These are phyloP conservation scores for Hypoxylon sp. DNA, from an alignment of 2,329 filamentous ascomycete species.

Conservation along the genomic window DNA sequence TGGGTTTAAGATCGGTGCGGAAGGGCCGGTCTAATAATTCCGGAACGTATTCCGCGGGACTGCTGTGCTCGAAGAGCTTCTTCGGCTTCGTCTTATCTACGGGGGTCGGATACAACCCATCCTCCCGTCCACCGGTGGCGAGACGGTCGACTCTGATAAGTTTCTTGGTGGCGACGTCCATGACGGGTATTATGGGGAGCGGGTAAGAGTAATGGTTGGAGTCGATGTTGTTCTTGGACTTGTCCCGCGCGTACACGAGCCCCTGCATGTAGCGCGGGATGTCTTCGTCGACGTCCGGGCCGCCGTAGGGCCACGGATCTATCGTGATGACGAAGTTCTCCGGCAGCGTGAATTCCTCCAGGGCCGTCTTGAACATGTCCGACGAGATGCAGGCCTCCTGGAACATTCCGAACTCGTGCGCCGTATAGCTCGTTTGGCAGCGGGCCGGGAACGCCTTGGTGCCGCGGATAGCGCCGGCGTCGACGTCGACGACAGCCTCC, in stretches of 20 bases:
- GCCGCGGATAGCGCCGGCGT: constrained; percentile 48
- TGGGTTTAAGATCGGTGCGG: constrained; percentile 71
- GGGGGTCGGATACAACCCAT: constrained; percentile 56
- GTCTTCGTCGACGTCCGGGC: constrained; percentile 55
- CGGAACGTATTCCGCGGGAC: constrained; percentile 60
- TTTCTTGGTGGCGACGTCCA: constrained; percentile 67
- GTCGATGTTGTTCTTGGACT: constrained; percentile 60
- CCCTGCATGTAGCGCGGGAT: constrained; percentile 62
- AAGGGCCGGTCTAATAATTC: constrained; percentile 62
- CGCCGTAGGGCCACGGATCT: constrained; percentile 76
- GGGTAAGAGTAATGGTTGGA: constrained; percentile 73
- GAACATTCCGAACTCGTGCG: constrained; percentile 57
- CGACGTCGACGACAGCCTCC: constrained; percentile 56
- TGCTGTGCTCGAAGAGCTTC: constrained; percentile 59
- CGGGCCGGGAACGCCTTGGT: constrained; percentile 46
- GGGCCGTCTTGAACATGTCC: constrained; percentile 59
- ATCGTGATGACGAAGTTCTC: constrained; percentile 58
- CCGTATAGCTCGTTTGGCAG: constrained; percentile 55
- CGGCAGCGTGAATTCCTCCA: constrained; percentile 61
- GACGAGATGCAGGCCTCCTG: constrained; percentile 57
- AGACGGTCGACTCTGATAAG: constrained; percentile 69
- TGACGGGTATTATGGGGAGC: constrained; percentile 68
- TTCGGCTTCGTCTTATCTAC: constrained; percentile 54
- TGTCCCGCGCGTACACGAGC: constrained; percentile 61
- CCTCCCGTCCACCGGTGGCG: constrained; percentile 60